Conservation (phyloP, 441 rosid genomes). For the Biscutella auriculata region DNA sequence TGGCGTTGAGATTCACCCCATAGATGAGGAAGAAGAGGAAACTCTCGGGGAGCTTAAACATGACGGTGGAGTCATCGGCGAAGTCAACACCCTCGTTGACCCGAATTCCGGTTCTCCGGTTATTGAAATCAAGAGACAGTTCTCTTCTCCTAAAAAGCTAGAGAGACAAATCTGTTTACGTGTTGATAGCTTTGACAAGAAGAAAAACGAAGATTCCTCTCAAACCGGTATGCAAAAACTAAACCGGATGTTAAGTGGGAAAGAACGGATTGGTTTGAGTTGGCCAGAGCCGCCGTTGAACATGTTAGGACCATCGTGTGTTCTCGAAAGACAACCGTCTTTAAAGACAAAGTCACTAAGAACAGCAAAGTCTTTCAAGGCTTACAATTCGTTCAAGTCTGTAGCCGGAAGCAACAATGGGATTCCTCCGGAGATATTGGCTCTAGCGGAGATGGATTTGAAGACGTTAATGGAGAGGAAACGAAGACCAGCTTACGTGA, state of each 20-base stretch:
- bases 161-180: constrained; percentile 50
- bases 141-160: constrained; percentile 47
- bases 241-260: constrained; percentile 52
- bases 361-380: constrained; percentile 43
- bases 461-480: constrained; percentile 57
- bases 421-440: constrained; percentile 28
- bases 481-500: constrained; percentile 57
- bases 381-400: constrained; percentile 53
- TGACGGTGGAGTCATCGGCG: constrained; percentile 15
- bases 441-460: constrained; percentile 54
- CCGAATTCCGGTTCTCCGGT: constrained; percentile 14
- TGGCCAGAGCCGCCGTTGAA: constrained; percentile 86
- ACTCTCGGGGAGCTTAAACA: constrained; percentile 13
- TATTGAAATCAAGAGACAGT: constrained; percentile 38
- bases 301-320: constrained; percentile 37
- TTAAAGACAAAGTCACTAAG: constrained; percentile 47
- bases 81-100: constrained; percentile 17
- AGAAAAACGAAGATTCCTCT: constrained; percentile 14
- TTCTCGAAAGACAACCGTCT: constrained; percentile 52
- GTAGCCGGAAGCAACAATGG: constrained; percentile 25
- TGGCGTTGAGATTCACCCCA: constrained; percentile 74
- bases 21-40: constrained; percentile 37
- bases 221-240: constrained; percentile 27
- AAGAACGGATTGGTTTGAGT: constrained; percentile 70
- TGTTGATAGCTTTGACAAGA: constrained; percentile 23